Conservation (phyloP, 805 yeast species). For the Myxozyma vanderwaltii region DNA sequence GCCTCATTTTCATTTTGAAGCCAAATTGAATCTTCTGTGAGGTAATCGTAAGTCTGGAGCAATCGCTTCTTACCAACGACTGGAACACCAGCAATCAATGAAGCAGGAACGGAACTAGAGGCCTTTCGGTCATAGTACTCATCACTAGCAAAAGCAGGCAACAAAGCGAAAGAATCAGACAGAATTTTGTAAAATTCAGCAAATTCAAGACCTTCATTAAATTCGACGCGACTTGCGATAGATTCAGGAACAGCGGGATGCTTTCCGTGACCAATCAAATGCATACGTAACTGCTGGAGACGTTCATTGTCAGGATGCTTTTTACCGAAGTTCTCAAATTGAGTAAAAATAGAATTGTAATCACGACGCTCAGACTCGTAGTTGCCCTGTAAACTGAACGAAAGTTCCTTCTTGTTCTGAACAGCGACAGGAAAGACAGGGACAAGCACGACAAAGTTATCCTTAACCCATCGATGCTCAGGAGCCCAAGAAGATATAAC, state of each 20-base stretch:
- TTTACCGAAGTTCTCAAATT: constrained; percentile 22
- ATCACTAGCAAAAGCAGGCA: constrained; percentile 33
- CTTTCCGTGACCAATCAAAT: constrained; percentile 32
- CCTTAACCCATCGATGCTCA: constrained; percentile 19
- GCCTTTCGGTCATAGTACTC: constrained; percentile 33
- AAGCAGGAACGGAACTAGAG: constrained; percentile 34
- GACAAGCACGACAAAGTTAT: constrained; percentile 23
- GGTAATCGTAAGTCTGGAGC: constrained; percentile 27
- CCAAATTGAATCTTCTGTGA: constrained; percentile 33
- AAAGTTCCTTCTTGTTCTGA: constrained; percentile 27
- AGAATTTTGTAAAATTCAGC: constrained; percentile 27
- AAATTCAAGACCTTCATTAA: constrained; percentile 33
- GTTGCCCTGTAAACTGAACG: constrained; percentile 31
- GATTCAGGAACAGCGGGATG: constrained; percentile 28
- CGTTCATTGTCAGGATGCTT: constrained; percentile 16
- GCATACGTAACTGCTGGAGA: constrained; percentile 26
- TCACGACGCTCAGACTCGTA: constrained; percentile 34
- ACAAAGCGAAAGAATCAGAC: constrained; percentile 30
- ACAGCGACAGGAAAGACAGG: constrained; percentile 33
- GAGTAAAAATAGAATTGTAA: constrained; percentile 28
- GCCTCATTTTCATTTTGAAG: constrained; percentile 28
- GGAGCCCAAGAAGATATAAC: constrained; percentile 27
- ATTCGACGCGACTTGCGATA: constrained; percentile 25
- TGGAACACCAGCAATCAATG: constrained; percentile 32
- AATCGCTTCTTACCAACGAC: constrained; percentile 29